Evolutionary conservation across 257 asterid species (phyloP).

Genomic region (Solanum acaule): DNA sequence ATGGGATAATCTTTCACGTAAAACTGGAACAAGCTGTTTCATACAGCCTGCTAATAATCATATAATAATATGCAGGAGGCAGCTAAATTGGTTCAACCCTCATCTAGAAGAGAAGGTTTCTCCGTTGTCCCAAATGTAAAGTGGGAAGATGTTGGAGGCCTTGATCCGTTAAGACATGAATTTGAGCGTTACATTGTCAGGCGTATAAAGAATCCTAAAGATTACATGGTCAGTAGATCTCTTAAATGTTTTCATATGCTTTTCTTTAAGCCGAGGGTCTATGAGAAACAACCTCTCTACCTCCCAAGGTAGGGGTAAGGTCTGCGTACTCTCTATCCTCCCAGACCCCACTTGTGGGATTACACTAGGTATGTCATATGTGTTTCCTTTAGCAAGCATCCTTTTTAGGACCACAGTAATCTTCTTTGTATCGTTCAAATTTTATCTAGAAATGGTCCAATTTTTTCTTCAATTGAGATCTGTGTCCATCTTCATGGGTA

Average conservation of each 20-base stretch:
- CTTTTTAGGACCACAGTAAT: neutral
- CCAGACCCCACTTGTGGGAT: neutral
- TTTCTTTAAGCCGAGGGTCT: too few relatives aligned
- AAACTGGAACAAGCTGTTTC: neutral
- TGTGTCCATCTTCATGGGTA: neutral
- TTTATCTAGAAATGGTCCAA: neutral
- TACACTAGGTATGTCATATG: neutral
- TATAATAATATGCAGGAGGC: constrained; percentile 54
- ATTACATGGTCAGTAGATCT: constrained; percentile 39
- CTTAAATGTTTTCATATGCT: neutral
- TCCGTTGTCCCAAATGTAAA: constrained; percentile 68
- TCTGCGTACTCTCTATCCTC: neutral
- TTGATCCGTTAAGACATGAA: constrained; percentile 44
- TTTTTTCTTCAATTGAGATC: neutral
- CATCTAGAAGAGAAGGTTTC: constrained; percentile 84
- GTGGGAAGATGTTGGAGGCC: constrained; percentile 96
- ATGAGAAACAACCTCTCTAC: neutral
- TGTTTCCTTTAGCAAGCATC: neutral
- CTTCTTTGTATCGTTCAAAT: neutral
- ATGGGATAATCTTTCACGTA: neutral
- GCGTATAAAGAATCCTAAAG: constrained; percentile 58
- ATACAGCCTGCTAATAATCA: neutral
- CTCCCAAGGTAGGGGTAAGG: neutral
- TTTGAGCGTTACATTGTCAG: constrained; percentile 50
- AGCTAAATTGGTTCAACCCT: constrained; percentile 69